Conservation (phyloP, 2,329 filamentous ascomycete species). For the Neonectria ditissima region DNA sequence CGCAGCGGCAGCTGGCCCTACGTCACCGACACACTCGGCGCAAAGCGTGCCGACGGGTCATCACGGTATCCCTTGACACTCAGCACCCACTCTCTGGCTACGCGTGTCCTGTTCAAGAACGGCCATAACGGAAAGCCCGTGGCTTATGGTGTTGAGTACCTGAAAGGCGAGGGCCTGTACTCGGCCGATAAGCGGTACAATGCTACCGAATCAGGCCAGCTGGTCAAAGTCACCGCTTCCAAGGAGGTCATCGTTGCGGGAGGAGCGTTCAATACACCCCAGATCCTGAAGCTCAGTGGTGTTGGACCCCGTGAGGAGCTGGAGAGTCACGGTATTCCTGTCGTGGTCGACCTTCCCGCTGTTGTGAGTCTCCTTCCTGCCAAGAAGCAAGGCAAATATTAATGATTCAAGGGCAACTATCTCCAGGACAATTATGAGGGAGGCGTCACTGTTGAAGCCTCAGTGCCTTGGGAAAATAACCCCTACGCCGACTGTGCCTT, state of each 20-base stretch:
- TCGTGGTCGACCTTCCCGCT: conserved; percentile 64
- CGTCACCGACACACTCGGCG: conserved; percentile 47
- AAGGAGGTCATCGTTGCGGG: conserved; percentile 40
- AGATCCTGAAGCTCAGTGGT: conserved; percentile 64
- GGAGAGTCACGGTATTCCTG: conserved; percentile 49
- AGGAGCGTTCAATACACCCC: conserved; percentile 46
- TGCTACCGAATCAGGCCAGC: conserved; percentile 11
- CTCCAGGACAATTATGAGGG: conserved; percentile 47
- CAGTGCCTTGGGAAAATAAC: conserved; percentile 31
- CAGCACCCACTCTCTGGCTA: conserved; percentile 51
- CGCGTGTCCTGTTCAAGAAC: conserved; percentile 50
- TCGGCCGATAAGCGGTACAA: conserved; percentile 51
- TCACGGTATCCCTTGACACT: conserved; percentile 60
- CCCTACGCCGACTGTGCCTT: conserved; percentile 26
- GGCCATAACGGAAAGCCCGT: conserved; percentile 18
- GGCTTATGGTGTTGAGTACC: conserved; percentile 48
- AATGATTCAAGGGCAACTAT: conserved; percentile 30
- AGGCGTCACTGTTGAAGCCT: conserved; percentile 36
- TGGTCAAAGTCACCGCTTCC: conserved; percentile 30
- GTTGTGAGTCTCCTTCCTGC: conserved; percentile 26
- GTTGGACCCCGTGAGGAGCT: conserved; percentile 57
- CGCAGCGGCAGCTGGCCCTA: conserved; percentile 33
- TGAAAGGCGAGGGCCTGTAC: conserved; percentile 56
- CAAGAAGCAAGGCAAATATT: neutral
- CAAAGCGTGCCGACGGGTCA: conserved; percentile 56